Percentiles rank a stretch among this genome's conserved stretches.
Conservation (phyloP, 257 asterid species). For the Capsicum baccatum region DNA sequence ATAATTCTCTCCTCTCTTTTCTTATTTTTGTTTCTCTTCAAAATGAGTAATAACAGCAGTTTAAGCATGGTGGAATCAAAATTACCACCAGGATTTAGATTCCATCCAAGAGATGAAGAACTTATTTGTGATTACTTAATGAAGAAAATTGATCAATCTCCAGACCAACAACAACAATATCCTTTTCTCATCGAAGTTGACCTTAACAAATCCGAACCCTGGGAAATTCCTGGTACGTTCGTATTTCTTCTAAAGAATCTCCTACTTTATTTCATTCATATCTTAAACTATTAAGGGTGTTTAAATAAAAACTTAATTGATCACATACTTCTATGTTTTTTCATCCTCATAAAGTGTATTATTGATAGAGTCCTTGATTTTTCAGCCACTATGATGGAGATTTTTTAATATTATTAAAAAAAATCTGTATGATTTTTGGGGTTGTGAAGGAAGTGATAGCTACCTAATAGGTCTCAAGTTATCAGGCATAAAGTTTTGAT, state of each 20-base stretch:
- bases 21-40: background rate
- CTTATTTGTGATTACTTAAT: constrained; percentile 78
- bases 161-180: constrained; percentile 32
- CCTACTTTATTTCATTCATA: background rate
- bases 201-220: constrained; percentile 88
- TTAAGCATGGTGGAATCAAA: constrained; percentile 78
- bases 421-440: background rate
- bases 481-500: background rate
- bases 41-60: constrained; percentile 55
- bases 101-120: constrained; percentile 88
- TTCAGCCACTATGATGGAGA: background rate
- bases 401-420: background rate
- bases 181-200: constrained; percentile 77
- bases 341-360: background rate
- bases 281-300: background rate
- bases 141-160: constrained; percentile 47
- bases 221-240: constrained; percentile 88
- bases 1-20: constrained; percentile 19
- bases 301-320: background rate
- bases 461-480: constrained; percentile 1
- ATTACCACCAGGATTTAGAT: constrained; percentile 91
- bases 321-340: background rate
- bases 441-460: background rate
- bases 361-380: background rate
- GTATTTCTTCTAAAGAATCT: background rate